Conservation (phyloP, 2,329 filamentous ascomycete genomes). For the Phaeomoniella chlamydospora region DNA sequence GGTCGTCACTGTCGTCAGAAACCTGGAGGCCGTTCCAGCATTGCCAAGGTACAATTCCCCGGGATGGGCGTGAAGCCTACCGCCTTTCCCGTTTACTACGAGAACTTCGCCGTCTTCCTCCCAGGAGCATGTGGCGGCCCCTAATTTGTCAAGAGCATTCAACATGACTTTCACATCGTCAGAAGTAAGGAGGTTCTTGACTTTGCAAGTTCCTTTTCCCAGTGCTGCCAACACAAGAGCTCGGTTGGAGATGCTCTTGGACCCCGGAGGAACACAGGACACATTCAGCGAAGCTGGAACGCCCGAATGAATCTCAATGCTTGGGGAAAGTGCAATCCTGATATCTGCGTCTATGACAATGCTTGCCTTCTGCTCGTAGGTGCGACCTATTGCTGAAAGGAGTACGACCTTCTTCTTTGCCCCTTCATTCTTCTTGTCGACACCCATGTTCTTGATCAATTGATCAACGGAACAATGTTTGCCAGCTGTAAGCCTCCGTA, state of each 20-base stretch:
- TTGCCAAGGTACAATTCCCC: slow-evolving; percentile 85
- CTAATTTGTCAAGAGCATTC: slow-evolving; percentile 70
- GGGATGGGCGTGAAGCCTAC: slow-evolving; percentile 59
- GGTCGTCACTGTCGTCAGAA: slow-evolving; percentile 81
- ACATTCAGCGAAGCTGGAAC: slow-evolving; percentile 52
- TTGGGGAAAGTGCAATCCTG: slow-evolving; percentile 66
- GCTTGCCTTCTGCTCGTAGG: slow-evolving; percentile 74
- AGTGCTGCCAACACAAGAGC: slow-evolving; percentile 89
- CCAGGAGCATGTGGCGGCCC: slow-evolving; percentile 82
- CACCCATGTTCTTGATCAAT: slow-evolving; percentile 81
- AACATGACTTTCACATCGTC: slow-evolving; percentile 98
- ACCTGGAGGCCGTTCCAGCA: slow-evolving; percentile 88
- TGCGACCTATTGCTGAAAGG: slow-evolving; percentile 76
- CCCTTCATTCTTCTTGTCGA: slow-evolving; percentile 98
- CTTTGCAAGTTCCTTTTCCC: slow-evolving; percentile 68
- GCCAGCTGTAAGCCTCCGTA: slow-evolving; percentile 68
- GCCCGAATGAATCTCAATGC: slow-evolving; percentile 58
- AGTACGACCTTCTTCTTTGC: slow-evolving; percentile 92
- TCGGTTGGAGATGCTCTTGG: slow-evolving; percentile 94
- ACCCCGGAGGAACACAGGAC: slow-evolving; percentile 77
- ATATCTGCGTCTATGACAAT: slow-evolving; percentile 80
- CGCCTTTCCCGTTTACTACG: slow-evolving; percentile 82
- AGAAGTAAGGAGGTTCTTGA: slow-evolving; percentile 87
- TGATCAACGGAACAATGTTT: slow-evolving; percentile 80
- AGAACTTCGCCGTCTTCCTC: slow-evolving; percentile 87